Evolutionary conservation across 345 rosid species (phyloP).

Genomic region (Arabidopsis suecica): DNA sequence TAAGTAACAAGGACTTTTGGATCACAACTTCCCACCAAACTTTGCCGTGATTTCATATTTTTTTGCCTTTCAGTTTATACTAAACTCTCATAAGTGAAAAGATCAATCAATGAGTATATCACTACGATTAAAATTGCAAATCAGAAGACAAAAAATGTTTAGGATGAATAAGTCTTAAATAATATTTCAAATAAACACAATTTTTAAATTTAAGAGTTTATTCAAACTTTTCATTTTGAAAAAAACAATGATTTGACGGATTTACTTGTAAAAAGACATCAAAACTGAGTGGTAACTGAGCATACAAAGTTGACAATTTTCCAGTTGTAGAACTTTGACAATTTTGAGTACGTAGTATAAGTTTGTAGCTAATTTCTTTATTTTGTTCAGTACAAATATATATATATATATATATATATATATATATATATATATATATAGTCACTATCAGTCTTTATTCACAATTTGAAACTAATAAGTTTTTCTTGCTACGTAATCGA

Average conservation of each 20-base stretch:
- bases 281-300: constrained; percentile 11
- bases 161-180: background rate
- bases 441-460: background rate
- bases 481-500: background rate
- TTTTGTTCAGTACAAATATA: background rate
- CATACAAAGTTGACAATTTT: constrained; percentile 22
- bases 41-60: background rate
- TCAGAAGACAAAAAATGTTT: background rate
- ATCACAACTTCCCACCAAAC: background rate
- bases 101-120: background rate
- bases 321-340: constrained; percentile 6
- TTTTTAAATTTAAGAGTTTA: background rate
- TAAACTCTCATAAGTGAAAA: background rate
- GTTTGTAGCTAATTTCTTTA: constrained; percentile 3
- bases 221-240: background rate
- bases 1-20: background rate
- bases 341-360: background rate
- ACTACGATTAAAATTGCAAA: background rate
- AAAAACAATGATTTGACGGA: background rate
- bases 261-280: background rate
- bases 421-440: background rate
- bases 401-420: background rate
- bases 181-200: background rate
- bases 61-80: background rate
- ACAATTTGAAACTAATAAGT: background rate